Percentiles rank a stretch among this genome's conserved stretches.
Conservation (phyloP, 768 basidiomycete genomes). For the Suillus decipiens region DNA sequence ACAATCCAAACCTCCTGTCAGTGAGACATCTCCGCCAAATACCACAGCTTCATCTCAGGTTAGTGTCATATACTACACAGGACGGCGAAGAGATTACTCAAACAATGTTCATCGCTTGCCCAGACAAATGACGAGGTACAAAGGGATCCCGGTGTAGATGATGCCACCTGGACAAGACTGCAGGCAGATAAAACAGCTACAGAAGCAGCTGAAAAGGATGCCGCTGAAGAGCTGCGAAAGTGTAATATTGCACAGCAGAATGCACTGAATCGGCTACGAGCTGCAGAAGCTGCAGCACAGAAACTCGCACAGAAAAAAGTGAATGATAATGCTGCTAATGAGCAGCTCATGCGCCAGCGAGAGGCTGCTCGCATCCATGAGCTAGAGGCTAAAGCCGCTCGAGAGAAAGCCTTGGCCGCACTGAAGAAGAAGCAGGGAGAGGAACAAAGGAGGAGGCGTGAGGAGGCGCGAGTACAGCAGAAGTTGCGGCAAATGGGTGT, state of each 20-base stretch:
- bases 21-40: not conserved
- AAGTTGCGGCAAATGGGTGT: conserved; percentile 49
- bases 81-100: not conserved
- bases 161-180: conserved; percentile 52
- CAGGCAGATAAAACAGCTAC: conserved; percentile 38
- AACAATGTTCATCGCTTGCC: not conserved
- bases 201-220: conserved; percentile 21
- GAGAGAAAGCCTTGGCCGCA: conserved; percentile 27
- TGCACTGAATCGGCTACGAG: conserved; percentile 18
- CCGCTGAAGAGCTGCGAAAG: conserved; percentile 20
- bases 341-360: conserved; percentile 56
- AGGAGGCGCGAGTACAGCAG: conserved; percentile 36
- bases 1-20: conserved; percentile 1
- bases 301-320: conserved; percentile 19
- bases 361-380: conserved; percentile 29
- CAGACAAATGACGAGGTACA: conserved; percentile 3
- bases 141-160: conserved; percentile 56
- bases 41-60: not conserved
- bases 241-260: conserved; percentile 21
- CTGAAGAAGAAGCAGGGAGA: conserved; percentile 36
- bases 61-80: not conserved
- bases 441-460: conserved; percentile 35
- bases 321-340: conserved; percentile 54
- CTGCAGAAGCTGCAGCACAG: conserved; percentile 14
- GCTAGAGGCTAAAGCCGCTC: conserved; percentile 23